Base-by-base conservation (phyloP, 169 alveolate genomes). In the Plasmodium reichenowi region DNA sequence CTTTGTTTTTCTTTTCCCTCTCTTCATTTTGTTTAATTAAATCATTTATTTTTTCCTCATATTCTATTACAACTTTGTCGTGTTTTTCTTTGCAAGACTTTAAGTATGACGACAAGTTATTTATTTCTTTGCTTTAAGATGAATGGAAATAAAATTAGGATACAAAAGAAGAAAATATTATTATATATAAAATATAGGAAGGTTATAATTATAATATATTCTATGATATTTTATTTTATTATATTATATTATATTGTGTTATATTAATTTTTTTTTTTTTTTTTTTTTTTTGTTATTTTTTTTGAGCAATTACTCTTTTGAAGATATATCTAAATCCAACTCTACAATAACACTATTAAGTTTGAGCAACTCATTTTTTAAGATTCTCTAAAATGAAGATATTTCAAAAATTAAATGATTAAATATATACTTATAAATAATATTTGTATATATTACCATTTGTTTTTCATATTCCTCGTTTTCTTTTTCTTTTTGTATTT, bases 11-110 rank as follows among this genome's bases (percentile, higher is more conserved):
- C 50, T 48, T 38, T 20, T 26, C 70, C 20, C 8, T 66, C 24
- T 80, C 66, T 24, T 80, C 90, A 20, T 80, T 80, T 52, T 67
- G 7, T 80, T 54, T 68, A 38, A 80, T 80, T 62, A 80, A 12
- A 29, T 80, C 72, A 38, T 68, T 68, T 32, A 80, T 80, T 58
- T 80, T 29, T 15, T 52, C 22, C 38, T 80, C 85, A 45, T 54
- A 70, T 48, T 68, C 66, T 48, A 67, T 15, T 22, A 29, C 70
- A 60, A 54, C 47, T 62, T 7, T 26, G 38, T 80, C 90, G 32
- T 80, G 72, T 20, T 80, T 74, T 60, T 80, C 68, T 43, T 80
- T 26, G 54, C 43, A 13, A 63, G 67, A 78, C 8, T 48, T 68
- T 80, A 80, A 15, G n/a, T 17, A 4, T 8, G 74, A 68, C 50